A percentile compares a stretch with the other conserved stretches of the same genome.
Conservation (phyloP, 208 protist species). For the Trypanosoma lewisi region DNA sequence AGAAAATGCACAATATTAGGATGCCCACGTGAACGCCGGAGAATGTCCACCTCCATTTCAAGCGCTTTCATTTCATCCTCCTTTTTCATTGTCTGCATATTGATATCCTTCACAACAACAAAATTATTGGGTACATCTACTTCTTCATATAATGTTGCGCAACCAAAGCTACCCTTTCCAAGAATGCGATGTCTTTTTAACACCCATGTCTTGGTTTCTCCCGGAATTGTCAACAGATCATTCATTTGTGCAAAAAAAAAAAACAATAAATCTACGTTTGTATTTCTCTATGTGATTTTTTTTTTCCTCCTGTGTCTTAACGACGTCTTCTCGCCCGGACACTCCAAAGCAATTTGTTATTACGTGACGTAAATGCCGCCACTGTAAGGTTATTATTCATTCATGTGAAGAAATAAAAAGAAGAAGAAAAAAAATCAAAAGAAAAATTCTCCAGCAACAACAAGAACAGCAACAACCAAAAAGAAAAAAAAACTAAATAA, state of each 20-base stretch:
- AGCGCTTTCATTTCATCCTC: slow-evolving; percentile 57
- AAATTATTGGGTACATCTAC: slow-evolving; percentile 10
- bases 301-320: not conserved
- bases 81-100: slow-evolving; percentile 69
- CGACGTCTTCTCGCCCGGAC: not conserved
- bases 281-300: slow-evolving; percentile 3
- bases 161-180: slow-evolving; percentile 82
- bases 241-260: not conserved
- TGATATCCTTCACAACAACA: slow-evolving; percentile 81
- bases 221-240: slow-evolving; percentile 24
- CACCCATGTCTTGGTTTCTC: slow-evolving; percentile 19
- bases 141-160: slow-evolving; percentile 62
- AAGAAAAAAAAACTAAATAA: not conserved
- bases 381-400: not conserved
- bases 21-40: slow-evolving; percentile 44
- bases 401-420: not conserved
- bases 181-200: slow-evolving; percentile 61
- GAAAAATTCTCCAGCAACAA: not conserved
- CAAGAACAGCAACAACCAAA: not conserved
- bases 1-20: slow-evolving; percentile 66
- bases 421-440: not conserved
- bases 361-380: not conserved
- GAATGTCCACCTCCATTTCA: slow-evolving; percentile 51
- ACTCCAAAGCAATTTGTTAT: not conserved
- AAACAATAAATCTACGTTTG: not conserved